Percentiles rank a stretch among this genome's conserved stretches.
These are phyloP conservation scores for Colletotrichum viniferum DNA, from an alignment of 2,329 filamentous ascomycete genomes.

Conservation along the genomic window DNA sequence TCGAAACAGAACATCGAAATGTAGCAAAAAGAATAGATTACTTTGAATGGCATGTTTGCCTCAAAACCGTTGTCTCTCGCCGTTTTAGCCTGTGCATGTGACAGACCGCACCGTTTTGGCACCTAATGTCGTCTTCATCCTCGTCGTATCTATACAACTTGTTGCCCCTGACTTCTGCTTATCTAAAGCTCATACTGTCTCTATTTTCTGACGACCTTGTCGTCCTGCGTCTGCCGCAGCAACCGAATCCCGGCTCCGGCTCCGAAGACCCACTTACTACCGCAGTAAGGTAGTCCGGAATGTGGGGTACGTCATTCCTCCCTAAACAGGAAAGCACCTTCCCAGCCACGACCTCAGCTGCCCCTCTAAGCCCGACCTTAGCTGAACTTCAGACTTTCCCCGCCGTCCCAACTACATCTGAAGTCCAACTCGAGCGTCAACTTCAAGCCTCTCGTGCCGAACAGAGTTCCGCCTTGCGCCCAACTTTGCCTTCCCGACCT, in stretches of 20 bases:
- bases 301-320: slow-evolving; percentile 16
- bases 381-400: not conserved
- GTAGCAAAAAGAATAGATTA: not conserved
- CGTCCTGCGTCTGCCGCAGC: not conserved
- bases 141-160: not conserved
- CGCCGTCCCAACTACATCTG: not conserved
- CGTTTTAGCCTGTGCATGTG: not conserved
- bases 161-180: not conserved
- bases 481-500: not conserved
- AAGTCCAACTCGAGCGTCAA: not conserved
- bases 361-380: not conserved
- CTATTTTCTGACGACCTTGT: not conserved
- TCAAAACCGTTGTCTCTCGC: not conserved
- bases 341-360: not conserved
- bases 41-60: not conserved
- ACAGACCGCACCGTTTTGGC: not conserved
- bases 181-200: not conserved
- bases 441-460: not conserved
- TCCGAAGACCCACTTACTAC: not conserved
- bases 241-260: not conserved
- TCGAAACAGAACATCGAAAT: not conserved
- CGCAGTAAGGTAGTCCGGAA: not conserved
- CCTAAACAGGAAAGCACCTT: slow-evolving; percentile 10
- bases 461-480: not conserved
- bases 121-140: not conserved